Conservation (phyloP, 371 early-diverging fungal species). For the Syncephalastrum contaminatum region DNA sequence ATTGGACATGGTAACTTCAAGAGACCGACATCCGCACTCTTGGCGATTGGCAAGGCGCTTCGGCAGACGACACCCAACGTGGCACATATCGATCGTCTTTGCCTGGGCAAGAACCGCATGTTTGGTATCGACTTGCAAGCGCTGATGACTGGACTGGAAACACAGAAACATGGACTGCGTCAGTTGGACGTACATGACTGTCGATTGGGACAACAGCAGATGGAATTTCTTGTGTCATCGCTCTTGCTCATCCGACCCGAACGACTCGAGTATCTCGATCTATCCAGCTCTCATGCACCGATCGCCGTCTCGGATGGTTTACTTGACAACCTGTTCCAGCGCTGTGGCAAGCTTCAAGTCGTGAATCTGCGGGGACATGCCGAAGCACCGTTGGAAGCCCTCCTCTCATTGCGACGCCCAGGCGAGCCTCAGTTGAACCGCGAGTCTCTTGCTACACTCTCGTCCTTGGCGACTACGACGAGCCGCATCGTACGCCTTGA, state of each 20-base stretch:
- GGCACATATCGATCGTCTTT: constrained; percentile 23
- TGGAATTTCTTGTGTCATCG: constrained; percentile 24
- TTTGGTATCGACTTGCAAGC: constrained; percentile 23
- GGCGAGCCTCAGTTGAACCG: too few species aligned
- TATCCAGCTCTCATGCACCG: constrained; percentile 8
- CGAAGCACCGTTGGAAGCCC: too few species aligned
- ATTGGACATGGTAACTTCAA: constrained; percentile 20
- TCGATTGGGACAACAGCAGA: constrained; percentile 19
- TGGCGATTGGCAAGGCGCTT: constrained; percentile 3
- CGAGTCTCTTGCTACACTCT: too few species aligned
- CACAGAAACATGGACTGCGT: constrained; percentile 22
- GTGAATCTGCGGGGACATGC: constrained; percentile 11
- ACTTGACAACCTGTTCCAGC: constrained; percentile 20
- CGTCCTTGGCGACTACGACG: too few species aligned
- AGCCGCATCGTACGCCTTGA: constrained; percentile 1
- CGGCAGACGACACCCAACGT: not conserved
- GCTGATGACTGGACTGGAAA: constrained; percentile 26
- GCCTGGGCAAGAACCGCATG: constrained; percentile 30
- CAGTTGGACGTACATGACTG: constrained; percentile 33
- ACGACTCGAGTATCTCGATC: constrained; percentile 18
- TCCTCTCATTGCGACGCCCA: too few species aligned
- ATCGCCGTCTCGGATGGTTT: constrained; percentile 14
- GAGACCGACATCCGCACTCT: not conserved
- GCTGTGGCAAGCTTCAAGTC: constrained; percentile 20
- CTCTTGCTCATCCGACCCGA: constrained; percentile 18